Percentiles rank a stretch among this genome's conserved stretches.
phyloP scores from a whole-genome alignment of 1,139 yeast genomes.

The Candida frijolesensis region DNA sequence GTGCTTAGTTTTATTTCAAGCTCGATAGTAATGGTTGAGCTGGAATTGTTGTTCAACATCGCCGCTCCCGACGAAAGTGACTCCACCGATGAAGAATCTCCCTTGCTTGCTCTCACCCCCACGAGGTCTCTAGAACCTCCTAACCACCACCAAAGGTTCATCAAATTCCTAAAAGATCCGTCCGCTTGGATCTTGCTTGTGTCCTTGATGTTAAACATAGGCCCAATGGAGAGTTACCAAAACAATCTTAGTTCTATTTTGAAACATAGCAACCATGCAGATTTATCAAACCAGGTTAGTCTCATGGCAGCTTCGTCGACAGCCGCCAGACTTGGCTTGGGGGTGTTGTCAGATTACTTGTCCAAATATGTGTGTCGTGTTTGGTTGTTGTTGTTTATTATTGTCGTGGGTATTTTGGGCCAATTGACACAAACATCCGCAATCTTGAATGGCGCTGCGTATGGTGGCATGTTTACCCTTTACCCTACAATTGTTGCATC shows the following conservation, averaged over 20 bases:
- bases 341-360: conserved; percentile 63
- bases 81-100: conserved; percentile 13
- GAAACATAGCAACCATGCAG: conserved; percentile 36
- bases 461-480: conserved; percentile 84
- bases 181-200: conserved; percentile 66
- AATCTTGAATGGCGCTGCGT: conserved; percentile 64
- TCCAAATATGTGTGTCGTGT: conserved; percentile 35
- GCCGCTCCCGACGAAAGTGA: conserved; percentile 13
- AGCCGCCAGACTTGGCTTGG: conserved; percentile 56
- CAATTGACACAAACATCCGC: conserved; percentile 35
- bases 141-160: conserved; percentile 51
- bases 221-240: conserved; percentile 86
- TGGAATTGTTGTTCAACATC: conserved; percentile 46
- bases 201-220: conserved; percentile 70
- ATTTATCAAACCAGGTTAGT: conserved; percentile 53
- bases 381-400: conserved; percentile 44
- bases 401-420: conserved; percentile 47
- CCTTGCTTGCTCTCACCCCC: conserved; percentile 18
- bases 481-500: conserved; percentile 82
- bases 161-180: conserved; percentile 57
- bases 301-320: conserved; percentile 45
- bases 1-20: conserved; percentile 62
- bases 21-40: conserved; percentile 64
- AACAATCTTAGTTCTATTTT: conserved; percentile 80
- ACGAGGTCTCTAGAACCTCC: conserved; percentile 40